Evolutionary conservation across 495 filamentous ascomycete genomes (phyloP), one percentile per base, ranked within the genome.

Genomic region (Talaromyces stipitatus): DNA sequence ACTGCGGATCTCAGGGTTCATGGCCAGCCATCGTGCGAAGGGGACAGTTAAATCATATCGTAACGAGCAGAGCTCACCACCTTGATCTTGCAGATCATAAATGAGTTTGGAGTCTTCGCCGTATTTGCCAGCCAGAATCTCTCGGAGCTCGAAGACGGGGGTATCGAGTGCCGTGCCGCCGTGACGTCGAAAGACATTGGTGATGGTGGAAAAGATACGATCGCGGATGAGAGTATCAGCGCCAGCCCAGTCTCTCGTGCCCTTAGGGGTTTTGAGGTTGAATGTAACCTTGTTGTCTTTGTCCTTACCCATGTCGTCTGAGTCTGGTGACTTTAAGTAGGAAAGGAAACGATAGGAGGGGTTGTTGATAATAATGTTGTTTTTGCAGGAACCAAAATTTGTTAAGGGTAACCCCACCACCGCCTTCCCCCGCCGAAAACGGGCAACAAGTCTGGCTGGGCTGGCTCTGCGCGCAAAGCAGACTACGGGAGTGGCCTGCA

Each of bases 31-130:
- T 62, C 90, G 83, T 20, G 89, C 90, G 63, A 91, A 92, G 18
- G 88, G 89, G n/a, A 95, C 91, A 1, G 92, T 95, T 60, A 96
- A 72, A 68, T 96, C 92, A 68, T 96, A 96, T 60, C 92, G 85
- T 58, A 96, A 77, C 9, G 88, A 88, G 75, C 85, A 88, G 63
- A 91, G 76, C 73, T 94, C 89, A 47, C 90, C 90, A 60, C 89
- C 90, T 69, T 94, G 89, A 64, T 95, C 88, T 50, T 84, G 82
- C 50, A 92, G 83, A 67, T 92, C 89, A 73, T 94, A 94, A 69
- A 94, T 90, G 65, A 95, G 86, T 71, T 91, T 92, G 62, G 81
- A 86, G 75, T 95, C 91, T 77, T 95, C 90, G 64, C 91, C 91
- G 73, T 95, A 95, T 77, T 95, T 95, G 36, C 89, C 91, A 12